Evolutionary conservation across 345 rosid species (phyloP), one percentile per base, ranked within the genome.

Genomic region (Salix koriyanagi): DNA sequence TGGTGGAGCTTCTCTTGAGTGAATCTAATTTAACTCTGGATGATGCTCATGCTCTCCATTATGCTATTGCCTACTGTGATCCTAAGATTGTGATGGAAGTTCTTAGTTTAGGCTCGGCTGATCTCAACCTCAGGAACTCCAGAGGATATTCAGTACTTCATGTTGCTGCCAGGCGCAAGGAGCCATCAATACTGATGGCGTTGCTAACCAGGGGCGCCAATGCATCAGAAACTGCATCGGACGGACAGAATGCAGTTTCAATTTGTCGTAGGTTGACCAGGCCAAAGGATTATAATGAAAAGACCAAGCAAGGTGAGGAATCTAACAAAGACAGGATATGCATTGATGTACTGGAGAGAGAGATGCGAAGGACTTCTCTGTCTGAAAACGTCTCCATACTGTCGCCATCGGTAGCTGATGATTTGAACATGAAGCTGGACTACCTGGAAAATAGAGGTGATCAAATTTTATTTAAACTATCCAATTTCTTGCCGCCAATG

Each of bases 401-500:
- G 37, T 58, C 79, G 4, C 79, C 67, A 61, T 61, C 69, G 73
- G 65, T 16, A 5, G 64, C 71, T 39, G 83, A 84, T 71, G 86
- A 85, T 66, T 62, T 79, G 28, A 77, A 77, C 56, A 79, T 67
- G 86, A 81, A 42, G 76, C 81, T 85, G 50, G 78, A 79, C 16
- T 86, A 86, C 79, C 83, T 85, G n/a, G 87, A 37, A 69, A 67
- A 80, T 70, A 71, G 89, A 88, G 91, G 91, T 88, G 28, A 56
- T n/a, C 9, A 56, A 65, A 44, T 41, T 74, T 25, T 79, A 25
- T 34, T 23, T n/a, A 25, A 9, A 56, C 3, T 25, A n/a, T 56
- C 62, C 12, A 56, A n/a, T 54, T 54, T 54, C 26, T 23, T 54
- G 23, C n/a, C 13, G 26, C 26, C 26, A 54, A 23, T 54, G 61